phyloP scores from a whole-genome alignment of 345 rosid genomes.

The Murraya koenigii region DNA sequence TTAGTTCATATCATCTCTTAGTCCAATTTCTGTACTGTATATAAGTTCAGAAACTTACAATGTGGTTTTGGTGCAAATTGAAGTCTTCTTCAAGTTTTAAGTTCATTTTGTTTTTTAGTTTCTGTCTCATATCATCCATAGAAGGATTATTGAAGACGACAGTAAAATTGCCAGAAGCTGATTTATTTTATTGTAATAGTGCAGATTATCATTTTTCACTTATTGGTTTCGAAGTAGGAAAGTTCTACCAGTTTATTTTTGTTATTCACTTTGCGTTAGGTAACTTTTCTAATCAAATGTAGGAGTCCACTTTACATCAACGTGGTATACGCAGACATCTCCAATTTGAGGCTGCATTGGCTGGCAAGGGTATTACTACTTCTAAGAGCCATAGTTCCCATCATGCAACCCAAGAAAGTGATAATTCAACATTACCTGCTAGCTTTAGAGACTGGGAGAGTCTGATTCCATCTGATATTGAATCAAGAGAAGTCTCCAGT shows the following conservation, averaged over 20 bases:
- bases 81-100: neutral
- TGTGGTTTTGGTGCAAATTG: neutral
- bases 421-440: constrained; percentile 6
- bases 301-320: constrained; percentile 23
- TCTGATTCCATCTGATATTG: constrained; percentile 12
- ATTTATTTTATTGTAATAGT: neutral
- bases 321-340: constrained; percentile 34
- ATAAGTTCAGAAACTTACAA: no score
- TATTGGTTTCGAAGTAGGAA: neutral
- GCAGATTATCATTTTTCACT: neutral
- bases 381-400: constrained; percentile 1
- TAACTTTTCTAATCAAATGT: constrained; percentile 8
- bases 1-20: neutral
- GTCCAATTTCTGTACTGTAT: neutral
- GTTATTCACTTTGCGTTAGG: neutral
- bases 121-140: neutral
- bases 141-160: neutral
- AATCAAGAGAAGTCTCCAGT: neutral
- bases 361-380: neutral
- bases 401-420: constrained; percentile 1
- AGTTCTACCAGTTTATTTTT: neutral
- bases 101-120: neutral
- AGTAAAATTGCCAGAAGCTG: neutral
- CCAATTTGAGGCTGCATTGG: constrained; percentile 26
- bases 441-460: neutral